Evolutionary conservation across 2,329 filamentous ascomycete genomes (phyloP).

Genomic region (Helotiales sp.): DNA sequence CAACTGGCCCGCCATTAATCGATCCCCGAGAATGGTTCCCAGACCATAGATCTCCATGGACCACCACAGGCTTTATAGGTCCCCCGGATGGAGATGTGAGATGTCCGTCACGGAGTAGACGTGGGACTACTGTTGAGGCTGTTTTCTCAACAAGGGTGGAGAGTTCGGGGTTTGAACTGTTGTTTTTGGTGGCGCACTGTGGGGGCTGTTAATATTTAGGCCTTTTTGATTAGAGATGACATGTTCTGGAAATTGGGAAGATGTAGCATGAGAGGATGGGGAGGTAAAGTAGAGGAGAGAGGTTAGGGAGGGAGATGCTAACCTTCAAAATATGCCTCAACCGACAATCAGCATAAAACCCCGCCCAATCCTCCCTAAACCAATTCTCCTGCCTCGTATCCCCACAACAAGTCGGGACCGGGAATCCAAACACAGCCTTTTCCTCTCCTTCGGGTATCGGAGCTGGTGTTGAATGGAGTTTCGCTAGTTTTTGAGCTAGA

Average conservation of each 20-base stretch:
- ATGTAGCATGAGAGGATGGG: no score
- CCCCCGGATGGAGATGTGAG: constrained; percentile 52
- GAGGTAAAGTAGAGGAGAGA: not conserved
- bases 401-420: constrained; percentile 82
- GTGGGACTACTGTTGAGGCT: constrained; percentile 66
- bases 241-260: no score
- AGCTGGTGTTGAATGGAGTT: constrained; percentile 74
- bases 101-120: constrained; percentile 69
- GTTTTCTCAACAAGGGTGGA: constrained; percentile 63
- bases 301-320: no score
- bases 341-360: constrained; percentile 80
- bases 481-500: constrained; percentile 75
- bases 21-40: constrained; percentile 74
- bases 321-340: constrained; percentile 64
- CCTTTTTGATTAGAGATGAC: no score
- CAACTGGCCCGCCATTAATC: constrained; percentile 55
- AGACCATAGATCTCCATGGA: constrained; percentile 94
- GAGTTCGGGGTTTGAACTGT: constrained; percentile 66
- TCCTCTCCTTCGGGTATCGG: constrained; percentile 60
- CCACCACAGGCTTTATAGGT: constrained; percentile 70
- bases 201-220: not conserved
- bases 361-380: constrained; percentile 73
- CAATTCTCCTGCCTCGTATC: constrained; percentile 79
- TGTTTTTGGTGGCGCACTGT: constrained; percentile 53
- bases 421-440: constrained; percentile 76